phyloP scores from a whole-genome alignment of 495 filamentous ascomycete species.

The Recurvomyces mirabilis region DNA sequence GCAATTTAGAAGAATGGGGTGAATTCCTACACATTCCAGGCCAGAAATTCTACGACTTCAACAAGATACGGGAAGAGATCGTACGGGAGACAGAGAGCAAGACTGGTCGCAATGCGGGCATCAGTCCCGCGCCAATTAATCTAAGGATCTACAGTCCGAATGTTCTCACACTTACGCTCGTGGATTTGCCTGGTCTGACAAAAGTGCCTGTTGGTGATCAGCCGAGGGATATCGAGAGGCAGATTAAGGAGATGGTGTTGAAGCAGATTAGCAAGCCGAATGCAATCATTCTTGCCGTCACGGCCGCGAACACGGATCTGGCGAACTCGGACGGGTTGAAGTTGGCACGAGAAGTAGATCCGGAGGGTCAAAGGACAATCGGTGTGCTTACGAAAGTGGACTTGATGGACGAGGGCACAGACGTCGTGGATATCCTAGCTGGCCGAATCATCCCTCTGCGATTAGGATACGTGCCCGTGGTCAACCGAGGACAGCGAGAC shows the following conservation, averaged over 20 bases:
- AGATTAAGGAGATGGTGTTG: constrained; percentile 97
- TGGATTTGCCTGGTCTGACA: constrained; percentile 94
- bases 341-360: constrained; percentile 92
- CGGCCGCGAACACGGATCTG: constrained; percentile 91
- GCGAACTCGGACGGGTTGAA: constrained; percentile 98
- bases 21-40: constrained; percentile 98
- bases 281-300: constrained; percentile 94
- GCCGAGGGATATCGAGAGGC: constrained; percentile 93
- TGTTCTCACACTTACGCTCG: constrained; percentile 91
- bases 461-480: constrained; percentile 93
- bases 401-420: constrained; percentile 98
- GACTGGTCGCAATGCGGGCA: constrained; percentile 90
- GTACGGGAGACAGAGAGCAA: constrained; percentile 93
- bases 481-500: constrained; percentile 97
- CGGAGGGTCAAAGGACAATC: constrained; percentile 95
- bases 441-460: constrained; percentile 94
- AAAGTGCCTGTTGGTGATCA: constrained; percentile 98
- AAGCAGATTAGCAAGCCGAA: constrained; percentile 98
- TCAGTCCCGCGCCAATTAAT: constrained; percentile 93
- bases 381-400: constrained; percentile 99
- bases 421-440: constrained; percentile 98
- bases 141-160: constrained; percentile 96
- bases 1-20: constrained; percentile 93
- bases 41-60: constrained; percentile 98
- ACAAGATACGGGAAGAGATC: constrained; percentile 98